Conservation (phyloP, 768 basidiomycete species). For the Fomitopsis serialis region DNA sequence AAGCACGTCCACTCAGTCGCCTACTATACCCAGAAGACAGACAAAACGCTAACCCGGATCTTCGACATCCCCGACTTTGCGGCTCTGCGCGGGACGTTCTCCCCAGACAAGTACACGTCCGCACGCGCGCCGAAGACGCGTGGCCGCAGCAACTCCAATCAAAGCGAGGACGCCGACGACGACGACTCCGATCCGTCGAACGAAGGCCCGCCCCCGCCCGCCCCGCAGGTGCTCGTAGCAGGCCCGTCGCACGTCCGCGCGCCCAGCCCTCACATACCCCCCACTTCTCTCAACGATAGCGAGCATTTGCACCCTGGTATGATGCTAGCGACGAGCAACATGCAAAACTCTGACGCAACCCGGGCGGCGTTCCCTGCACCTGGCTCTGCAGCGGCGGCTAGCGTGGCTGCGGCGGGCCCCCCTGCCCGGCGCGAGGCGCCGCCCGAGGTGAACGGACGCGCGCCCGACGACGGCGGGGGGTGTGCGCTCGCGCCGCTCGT, state of each 20-base stretch:
- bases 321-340: no score
- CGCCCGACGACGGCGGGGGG: conserved; percentile 2
- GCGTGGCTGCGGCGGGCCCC: conserved; percentile 5
- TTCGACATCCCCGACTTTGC: conserved; percentile 25
- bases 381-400: not conserved
- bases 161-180: not conserved
- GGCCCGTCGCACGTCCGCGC: not conserved
- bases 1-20: conserved; percentile 20
- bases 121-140: conserved; percentile 26
- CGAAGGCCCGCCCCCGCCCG: not conserved
- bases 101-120: conserved; percentile 27
- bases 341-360: no score
- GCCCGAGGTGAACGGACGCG: conserved; percentile 9
- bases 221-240: not conserved
- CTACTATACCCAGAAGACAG: conserved; percentile 27
- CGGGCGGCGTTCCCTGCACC: not conserved
- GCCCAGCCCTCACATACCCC: no score
- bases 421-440: conserved; percentile 14
- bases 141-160: conserved; percentile 1
- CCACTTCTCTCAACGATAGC: no score
- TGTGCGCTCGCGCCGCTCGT: conserved; percentile 52
- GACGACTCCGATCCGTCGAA: not conserved
- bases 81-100: conserved; percentile 21
- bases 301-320: no score
- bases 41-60: conserved; percentile 22